Evolutionary conservation across 805 yeast genomes (phyloP).

Genomic region (Clavispora carvajalis): DNA sequence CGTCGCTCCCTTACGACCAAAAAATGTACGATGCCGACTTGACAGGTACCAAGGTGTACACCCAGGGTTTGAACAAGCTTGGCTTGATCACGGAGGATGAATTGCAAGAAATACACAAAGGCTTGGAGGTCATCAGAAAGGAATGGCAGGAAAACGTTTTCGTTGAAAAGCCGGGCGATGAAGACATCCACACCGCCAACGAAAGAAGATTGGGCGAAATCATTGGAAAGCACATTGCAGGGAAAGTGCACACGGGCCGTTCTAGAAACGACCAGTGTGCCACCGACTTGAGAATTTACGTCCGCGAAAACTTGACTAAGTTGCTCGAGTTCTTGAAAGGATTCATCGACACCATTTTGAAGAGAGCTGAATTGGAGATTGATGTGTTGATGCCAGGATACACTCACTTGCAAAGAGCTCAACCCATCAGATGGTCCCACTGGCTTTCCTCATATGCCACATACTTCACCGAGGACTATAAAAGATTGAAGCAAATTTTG

Average conservation of each 20-base stretch:
- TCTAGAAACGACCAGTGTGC: constrained; percentile 98
- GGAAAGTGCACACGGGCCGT: constrained; percentile 99
- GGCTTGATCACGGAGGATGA: constrained; percentile 73
- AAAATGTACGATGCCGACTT: constrained; percentile 92
- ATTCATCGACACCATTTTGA: constrained; percentile 62
- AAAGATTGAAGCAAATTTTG: constrained; percentile 74
- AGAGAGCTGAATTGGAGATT: constrained; percentile 80
- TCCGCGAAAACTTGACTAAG: constrained; percentile 71
- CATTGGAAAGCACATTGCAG: constrained; percentile 89
- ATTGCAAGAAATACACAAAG: constrained; percentile 74
- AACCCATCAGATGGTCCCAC: constrained; percentile 99
- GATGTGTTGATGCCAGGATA: constrained; percentile 97
- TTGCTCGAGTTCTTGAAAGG: constrained; percentile 49
- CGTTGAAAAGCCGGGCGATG: constrained; percentile 83
- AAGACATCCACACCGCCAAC: constrained; percentile 97
- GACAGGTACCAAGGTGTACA: constrained; percentile 90
- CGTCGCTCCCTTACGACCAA: constrained; percentile 93
- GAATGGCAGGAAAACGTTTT: constrained; percentile 79
- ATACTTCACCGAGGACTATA: constrained; percentile 84
- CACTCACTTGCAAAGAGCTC: constrained; percentile 97
- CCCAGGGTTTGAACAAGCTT: constrained; percentile 75
- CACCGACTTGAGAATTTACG: constrained; percentile 95
- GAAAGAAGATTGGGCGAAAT: constrained; percentile 96
- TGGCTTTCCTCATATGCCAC: constrained; percentile 95
- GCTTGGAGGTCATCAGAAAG: constrained; percentile 60